Evolutionary conservation across 148 eudicot species (phyloP), one percentile per base, ranked within the genome.

Genomic region (Chenopodium quinoa): DNA sequence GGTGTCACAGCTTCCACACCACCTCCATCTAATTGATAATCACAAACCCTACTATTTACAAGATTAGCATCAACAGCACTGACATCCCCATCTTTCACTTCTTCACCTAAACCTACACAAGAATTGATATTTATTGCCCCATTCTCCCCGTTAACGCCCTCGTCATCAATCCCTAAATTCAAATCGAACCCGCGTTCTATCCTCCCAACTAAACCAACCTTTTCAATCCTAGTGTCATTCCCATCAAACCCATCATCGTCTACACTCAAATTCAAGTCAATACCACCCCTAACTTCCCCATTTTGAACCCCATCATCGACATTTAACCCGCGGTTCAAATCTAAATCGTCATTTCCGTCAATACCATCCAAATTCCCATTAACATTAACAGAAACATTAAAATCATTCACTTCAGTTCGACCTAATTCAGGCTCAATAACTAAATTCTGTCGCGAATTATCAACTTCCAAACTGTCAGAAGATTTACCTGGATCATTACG

Each of bases 231-330:
- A 70, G 27, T 76, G 27, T 62, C 52, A 50, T 70, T 56, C 60
- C 74, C 89, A 44, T 73, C 89, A 81, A 44, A 74, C n/a, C 83
- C 94, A 75, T 81, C 90, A 75, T 80, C 84, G 77, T 82, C 85
- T 47, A 82, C 91, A 66, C 83, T 88, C 89, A 91, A 80, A 91
- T 94, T 94, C 86, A 94, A 88, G 78, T 91, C 98, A 90, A 94
- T 87, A 44, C 80, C 58, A 56, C 58, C 84, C 71, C 75, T 82
- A 52, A 23, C 58, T 31, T 79, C 81, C 54, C 12, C 80, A 71
- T 34, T 82, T 58, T 78, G 69, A 67, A 70, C 83, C 48, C 72
- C 88, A 2, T 81, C 89, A 22, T 84, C 88, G 9, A 79, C 83
- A 83, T 86, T 80, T 64, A 89, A 78, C 73, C 85, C 94, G 10